A percentile compares a stretch with the other conserved stretches of the same genome.
Conservation (phyloP, 2,329 filamentous ascomycete genomes). For the Neurospora sp. region DNA sequence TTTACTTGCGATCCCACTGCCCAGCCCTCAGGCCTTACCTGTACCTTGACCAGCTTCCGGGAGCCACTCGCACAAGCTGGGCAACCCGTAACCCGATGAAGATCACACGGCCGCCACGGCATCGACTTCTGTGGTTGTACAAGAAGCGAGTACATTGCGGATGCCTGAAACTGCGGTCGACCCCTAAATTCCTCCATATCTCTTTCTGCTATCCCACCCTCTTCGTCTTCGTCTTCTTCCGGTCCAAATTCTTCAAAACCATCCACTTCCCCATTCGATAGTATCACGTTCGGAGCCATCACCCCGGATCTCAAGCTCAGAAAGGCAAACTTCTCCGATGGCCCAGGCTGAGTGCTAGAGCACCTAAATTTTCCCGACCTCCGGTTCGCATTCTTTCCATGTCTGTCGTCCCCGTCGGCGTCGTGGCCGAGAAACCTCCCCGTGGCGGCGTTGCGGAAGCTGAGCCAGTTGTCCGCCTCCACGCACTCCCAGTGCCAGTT, state of each 20-base stretch:
- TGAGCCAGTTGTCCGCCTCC: conserved; percentile 1
- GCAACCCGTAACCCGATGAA: neutral
- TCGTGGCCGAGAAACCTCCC: conserved; percentile 3
- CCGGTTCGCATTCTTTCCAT: neutral
- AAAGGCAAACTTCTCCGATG: neutral
- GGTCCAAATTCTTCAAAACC: neutral
- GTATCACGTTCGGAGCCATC: neutral
- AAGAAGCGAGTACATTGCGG: neutral
- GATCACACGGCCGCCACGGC: neutral
- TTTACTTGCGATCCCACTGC: neutral
- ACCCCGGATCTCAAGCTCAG: neutral
- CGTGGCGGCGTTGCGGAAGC: conserved; percentile 3
- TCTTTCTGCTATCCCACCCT: neutral
- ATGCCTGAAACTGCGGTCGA: neutral
- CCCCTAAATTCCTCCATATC: neutral
- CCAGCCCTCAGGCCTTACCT: neutral
- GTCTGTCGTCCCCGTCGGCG: neutral
- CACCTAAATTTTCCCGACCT: neutral
- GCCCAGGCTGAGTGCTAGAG: neutral
- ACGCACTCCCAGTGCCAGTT: conserved; percentile 4
- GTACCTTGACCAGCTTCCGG: neutral
- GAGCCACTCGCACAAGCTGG: neutral
- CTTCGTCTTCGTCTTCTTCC: neutral
- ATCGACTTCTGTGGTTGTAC: neutral
- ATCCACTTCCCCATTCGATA: neutral